Evolutionary conservation across 441 rosid species (phyloP).

Genomic region (Adansonia madagascariensis): DNA sequence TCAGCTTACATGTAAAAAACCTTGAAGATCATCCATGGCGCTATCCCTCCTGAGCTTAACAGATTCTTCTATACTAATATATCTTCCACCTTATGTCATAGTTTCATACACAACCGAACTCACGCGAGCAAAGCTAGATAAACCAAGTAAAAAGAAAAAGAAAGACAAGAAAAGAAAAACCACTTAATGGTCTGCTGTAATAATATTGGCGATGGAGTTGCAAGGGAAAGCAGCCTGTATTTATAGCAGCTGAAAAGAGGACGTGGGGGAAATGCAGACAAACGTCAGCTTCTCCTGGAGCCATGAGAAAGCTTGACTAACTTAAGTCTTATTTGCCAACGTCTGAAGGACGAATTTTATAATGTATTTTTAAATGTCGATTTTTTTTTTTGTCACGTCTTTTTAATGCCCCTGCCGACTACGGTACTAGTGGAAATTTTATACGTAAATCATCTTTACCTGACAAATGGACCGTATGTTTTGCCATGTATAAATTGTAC

Average conservation of each 20-base stretch:
- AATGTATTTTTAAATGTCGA: background rate
- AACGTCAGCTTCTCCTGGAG: constrained; percentile 9
- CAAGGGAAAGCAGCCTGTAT: constrained; percentile 17
- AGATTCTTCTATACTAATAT: constrained; percentile 23
- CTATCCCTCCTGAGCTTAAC: constrained; percentile 34
- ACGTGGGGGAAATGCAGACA: constrained; percentile 13
- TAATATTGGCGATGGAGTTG: constrained; percentile 31
- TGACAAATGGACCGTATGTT: constrained; percentile 3
- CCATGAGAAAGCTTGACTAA: constrained; percentile 7
- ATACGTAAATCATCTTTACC: background rate
- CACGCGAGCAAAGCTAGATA: background rate
- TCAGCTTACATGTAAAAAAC: background rate
- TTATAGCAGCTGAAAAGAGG: constrained; percentile 23
- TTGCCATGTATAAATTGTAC: constrained; percentile 1
- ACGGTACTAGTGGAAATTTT: constrained; percentile 33
- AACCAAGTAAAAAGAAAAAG: background rate
- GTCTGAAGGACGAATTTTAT: background rate
- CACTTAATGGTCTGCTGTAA: background rate
- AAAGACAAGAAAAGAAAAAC: background rate
- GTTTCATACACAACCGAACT: background rate
- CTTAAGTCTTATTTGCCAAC: constrained; percentile 7
- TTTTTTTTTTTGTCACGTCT: background rate
- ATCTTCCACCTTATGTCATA: background rate
- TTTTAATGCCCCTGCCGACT: constrained; percentile 48
- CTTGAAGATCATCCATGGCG: constrained; percentile 50